phyloP scores from a whole-genome alignment of 805 yeast species.

The Cyberlindnera samutprakarnensis region DNA sequence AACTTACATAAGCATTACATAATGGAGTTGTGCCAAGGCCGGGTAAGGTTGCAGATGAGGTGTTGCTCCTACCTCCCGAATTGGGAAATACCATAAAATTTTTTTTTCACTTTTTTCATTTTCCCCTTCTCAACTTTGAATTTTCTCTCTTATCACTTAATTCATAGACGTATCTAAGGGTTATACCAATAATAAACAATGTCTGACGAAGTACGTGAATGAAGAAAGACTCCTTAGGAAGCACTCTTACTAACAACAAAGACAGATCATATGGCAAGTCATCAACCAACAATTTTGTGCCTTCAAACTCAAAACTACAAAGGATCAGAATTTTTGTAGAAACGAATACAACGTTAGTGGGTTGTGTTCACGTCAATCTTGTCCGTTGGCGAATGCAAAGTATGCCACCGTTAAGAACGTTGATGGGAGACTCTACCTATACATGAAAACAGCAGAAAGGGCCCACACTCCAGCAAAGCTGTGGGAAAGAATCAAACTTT shows the following conservation, averaged over 20 bases:
- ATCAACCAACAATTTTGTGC: conserved; percentile 95
- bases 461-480: conserved; percentile 89
- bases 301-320: conserved; percentile 81
- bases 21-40: too few species aligned
- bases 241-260: conserved; percentile 5
- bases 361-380: conserved; percentile 84
- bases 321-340: conserved; percentile 87
- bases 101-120: conserved; percentile 6
- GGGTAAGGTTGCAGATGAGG: conserved; percentile 13
- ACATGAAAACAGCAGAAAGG: conserved; percentile 97
- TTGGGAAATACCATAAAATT: too few species aligned
- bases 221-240: neutral
- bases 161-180: neutral
- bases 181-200: conserved; percentile 4
- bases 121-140: too few species aligned
- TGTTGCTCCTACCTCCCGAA: conserved; percentile 11
- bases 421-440: conserved; percentile 73
- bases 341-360: conserved; percentile 96
- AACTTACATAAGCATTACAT: neutral
- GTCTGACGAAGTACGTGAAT: conserved; percentile 23
- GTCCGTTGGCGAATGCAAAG: conserved; percentile 92
- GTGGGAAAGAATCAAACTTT: conserved; percentile 92
- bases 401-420: conserved; percentile 82
- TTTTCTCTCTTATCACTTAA: neutral
- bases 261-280: conserved; percentile 89